A percentile compares a stretch with the other conserved stretches of the same genome.
These are phyloP conservation scores for Dryas integrifolia DNA, from an alignment of 331 rosid species.

Conservation along the genomic window DNA sequence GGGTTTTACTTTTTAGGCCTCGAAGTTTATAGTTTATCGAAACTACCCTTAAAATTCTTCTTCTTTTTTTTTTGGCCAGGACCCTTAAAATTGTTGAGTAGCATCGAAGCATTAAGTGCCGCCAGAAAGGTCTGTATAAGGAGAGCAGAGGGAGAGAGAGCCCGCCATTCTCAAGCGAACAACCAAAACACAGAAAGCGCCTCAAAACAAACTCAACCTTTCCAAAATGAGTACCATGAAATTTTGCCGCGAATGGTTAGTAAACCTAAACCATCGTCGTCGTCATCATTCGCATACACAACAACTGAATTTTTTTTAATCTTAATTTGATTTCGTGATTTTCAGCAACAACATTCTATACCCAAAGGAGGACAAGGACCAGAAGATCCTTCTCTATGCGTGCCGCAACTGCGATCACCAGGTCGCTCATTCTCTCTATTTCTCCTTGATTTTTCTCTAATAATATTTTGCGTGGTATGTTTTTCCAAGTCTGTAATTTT, in stretches of 20 bases:
- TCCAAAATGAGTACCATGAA: slow-evolving; percentile 94
- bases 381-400: slow-evolving; percentile 77
- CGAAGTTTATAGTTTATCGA: background rate
- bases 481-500: background rate
- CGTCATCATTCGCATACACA: background rate
- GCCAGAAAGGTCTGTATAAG: background rate
- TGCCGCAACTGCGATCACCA: slow-evolving; percentile 97
- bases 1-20: background rate
- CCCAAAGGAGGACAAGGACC: slow-evolving; percentile 84
- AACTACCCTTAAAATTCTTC: background rate
- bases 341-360: slow-evolving; percentile 90
- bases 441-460: background rate
- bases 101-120: background rate
- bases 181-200: background rate
- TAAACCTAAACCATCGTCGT: background rate
- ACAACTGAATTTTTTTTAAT: background rate
- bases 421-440: slow-evolving; percentile 35
- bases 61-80: too few relatives aligned
- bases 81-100: too few relatives aligned
- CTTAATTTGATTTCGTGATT: background rate
- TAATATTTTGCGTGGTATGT: background rate
- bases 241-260: slow-evolving; percentile 97
- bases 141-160: background rate
- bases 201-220: background rate
- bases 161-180: background rate